These are phyloP conservation scores for Psilocybe tampanensis DNA, from an alignment of 768 basidiomycete genomes.

Conservation along the genomic window DNA sequence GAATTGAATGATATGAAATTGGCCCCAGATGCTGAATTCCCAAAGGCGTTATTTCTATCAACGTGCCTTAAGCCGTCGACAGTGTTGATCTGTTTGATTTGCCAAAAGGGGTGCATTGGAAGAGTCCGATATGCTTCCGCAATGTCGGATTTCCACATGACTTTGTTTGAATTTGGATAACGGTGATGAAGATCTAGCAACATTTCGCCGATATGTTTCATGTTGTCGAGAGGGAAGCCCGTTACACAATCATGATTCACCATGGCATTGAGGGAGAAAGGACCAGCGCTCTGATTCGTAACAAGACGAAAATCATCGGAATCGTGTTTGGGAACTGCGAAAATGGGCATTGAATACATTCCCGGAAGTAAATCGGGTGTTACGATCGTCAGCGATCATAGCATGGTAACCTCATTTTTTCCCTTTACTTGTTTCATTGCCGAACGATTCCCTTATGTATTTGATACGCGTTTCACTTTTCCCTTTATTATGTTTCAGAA, in stretches of 20 bases:
- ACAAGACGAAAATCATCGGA: conserved; percentile 28
- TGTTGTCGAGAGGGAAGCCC: conserved; percentile 24
- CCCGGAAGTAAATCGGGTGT: conserved; percentile 36
- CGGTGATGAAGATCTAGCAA: background rate
- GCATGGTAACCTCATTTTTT: too few species aligned
- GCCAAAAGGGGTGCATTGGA: conserved; percentile 43
- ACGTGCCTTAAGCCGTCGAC: conserved; percentile 25
- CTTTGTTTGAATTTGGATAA: background rate
- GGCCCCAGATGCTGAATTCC: conserved; percentile 13
- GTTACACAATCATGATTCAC: conserved; percentile 11
- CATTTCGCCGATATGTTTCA: conserved; percentile 21
- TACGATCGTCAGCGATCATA: too few species aligned
- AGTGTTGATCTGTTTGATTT: conserved; percentile 37
- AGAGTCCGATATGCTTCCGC: conserved; percentile 34
- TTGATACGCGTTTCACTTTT: too few species aligned
- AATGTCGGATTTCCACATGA: conserved; percentile 36
- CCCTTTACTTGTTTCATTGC: too few species aligned
- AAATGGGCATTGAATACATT: conserved; percentile 30
- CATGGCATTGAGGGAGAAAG: conserved; percentile 28
- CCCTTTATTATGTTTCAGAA: too few species aligned
- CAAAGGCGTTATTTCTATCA: conserved; percentile 28
- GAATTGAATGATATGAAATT: conserved; percentile 33
- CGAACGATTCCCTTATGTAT: too few species aligned
- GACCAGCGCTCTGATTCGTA: conserved; percentile 30
- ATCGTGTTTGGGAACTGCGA: conserved; percentile 31